Percentiles rank a stretch among this genome's conserved stretches.
phyloP scores from a whole-genome alignment of 192 early-diverging fungal genomes.

The Podila horticola region DNA sequence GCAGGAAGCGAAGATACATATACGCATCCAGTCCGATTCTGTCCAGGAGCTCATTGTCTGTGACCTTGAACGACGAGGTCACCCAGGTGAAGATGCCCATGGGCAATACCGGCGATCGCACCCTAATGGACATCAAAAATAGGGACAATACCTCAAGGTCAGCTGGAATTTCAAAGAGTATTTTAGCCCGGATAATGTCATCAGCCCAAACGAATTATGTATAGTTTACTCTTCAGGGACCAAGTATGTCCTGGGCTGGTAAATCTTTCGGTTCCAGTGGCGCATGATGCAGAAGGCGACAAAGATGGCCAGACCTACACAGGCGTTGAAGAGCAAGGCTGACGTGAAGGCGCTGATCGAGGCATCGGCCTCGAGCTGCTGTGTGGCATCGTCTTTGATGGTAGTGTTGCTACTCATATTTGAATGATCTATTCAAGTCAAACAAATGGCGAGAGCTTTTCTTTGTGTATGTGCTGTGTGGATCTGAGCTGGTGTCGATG shows the following conservation, averaged over 20 bases:
- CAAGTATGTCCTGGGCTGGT: slow-evolving; percentile 76
- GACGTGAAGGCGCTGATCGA: slow-evolving; percentile 74
- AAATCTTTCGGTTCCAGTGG: slow-evolving; percentile 68
- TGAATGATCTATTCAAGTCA: neutral
- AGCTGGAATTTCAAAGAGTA: neutral
- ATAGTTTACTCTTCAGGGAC: slow-evolving; percentile 60
- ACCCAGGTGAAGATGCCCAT: slow-evolving; percentile 71
- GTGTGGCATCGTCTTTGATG: neutral
- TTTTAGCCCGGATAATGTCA: neutral
- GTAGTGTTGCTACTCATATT: neutral
- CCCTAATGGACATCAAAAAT: slow-evolving; percentile 28
- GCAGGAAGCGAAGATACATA: slow-evolving; percentile 79
- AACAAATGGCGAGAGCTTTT: neutral
- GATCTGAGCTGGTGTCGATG: neutral
- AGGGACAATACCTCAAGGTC: neutral
- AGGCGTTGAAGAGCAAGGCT: slow-evolving; percentile 77
- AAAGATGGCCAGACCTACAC: slow-evolving; percentile 62
- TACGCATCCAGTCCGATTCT: slow-evolving; percentile 80
- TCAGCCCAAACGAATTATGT: neutral
- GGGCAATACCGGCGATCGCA: slow-evolving; percentile 62
- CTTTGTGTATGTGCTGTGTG: neutral
- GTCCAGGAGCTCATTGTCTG: slow-evolving; percentile 63
- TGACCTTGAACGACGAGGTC: slow-evolving; percentile 52
- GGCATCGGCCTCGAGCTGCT: slow-evolving; percentile 44
- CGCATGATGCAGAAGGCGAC: slow-evolving; percentile 73